A percentile compares a stretch with the other conserved stretches of the same genome.
These are phyloP conservation scores for Wickerhamiella brachini DNA, from an alignment of 805 yeast species.

Conservation along the genomic window DNA sequence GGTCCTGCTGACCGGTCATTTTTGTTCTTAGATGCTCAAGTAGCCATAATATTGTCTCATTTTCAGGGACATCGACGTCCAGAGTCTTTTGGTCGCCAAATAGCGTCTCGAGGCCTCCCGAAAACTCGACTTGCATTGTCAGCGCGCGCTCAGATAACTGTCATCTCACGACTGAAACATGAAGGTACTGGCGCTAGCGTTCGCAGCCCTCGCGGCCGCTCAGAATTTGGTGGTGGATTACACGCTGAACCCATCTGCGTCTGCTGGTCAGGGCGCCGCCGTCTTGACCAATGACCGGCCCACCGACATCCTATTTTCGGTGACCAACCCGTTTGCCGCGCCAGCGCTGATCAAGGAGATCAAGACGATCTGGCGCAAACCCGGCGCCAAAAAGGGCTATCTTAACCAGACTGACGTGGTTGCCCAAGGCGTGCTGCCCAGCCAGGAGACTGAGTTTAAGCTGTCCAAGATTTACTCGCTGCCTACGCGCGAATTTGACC, in stretches of 20 bases:
- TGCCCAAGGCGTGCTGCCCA: conserved; percentile 39
- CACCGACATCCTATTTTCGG: neutral
- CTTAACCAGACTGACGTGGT: conserved; percentile 53
- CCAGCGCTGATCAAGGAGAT: conserved; percentile 16
- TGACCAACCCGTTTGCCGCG: conserved; percentile 18
- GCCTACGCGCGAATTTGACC: conserved; percentile 32
- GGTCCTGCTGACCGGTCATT: conserved; percentile 46
- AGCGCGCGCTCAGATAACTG: neutral
- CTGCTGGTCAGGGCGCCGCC: conserved; percentile 1
- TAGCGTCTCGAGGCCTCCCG: conserved; percentile 76
- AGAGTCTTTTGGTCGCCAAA: conserved; percentile 47
- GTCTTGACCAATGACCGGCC: neutral
- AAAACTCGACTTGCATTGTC: conserved; percentile 22
- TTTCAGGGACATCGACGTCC: conserved; percentile 32
- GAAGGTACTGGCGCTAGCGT: conserved; percentile 1
- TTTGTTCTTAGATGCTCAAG: conserved; percentile 39
- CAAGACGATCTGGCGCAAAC: conserved; percentile 11
- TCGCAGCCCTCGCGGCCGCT: conserved; percentile 7
- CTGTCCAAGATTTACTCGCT: conserved; percentile 8
- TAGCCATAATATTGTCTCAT: conserved; percentile 35
- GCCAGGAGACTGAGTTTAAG: conserved; percentile 33
- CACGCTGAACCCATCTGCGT: neutral
- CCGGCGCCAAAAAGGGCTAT: conserved; percentile 28
- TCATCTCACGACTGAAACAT: neutral
- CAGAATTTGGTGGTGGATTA: conserved; percentile 4